Evolutionary conservation across 169 alveolate genomes (phyloP), one percentile per base, ranked within the genome.

Genomic region (Plasmodium reichenowi): DNA sequence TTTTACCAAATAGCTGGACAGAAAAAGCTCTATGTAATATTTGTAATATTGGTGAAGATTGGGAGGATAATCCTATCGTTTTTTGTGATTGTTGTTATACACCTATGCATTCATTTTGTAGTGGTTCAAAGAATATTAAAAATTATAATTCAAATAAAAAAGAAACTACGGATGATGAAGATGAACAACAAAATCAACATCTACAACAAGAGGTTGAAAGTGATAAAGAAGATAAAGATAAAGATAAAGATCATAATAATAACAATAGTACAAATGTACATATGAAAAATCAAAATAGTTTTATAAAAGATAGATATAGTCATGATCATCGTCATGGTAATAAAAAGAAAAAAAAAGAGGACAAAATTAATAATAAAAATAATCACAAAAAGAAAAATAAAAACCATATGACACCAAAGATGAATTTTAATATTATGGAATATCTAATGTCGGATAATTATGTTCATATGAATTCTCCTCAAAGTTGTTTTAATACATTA

Each of bases 1-100:
- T 64, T 24, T 47, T 94, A 32, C 96, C 96, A n/a, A 70, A 88
- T 58, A 88, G 73, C 15, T 94, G 96, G 96, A 94, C 96, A 1
- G 96, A 94, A 50, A 88, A 93, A 52, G 96, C 96, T 29, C 85
- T 94, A 47, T 94, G 96, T 58, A 94, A 93, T 78, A 59, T 94
- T 52, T 94, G 96, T 67, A 93, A 94, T 26, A 74, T 88, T 12
- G 96, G 93, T 60, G 96, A 94, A 68, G 96, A 94, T 59, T 94
- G 96, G 96, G 96, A 94, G 48, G 96, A 94, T 75, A 94, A 94
- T 86, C 96, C 96, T 0, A 94, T 94, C 2, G 87, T 94, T 20
- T 94, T 94, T 66, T 94, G 96, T 56, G 96, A 94, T 58, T 94
- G 96, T 66, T 94, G 96, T 80, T 94, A 92, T 75, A 86, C 94